Evolutionary conservation across 371 early-diverging fungal species (phyloP).

Genomic region (Capillidium heterosporum): DNA sequence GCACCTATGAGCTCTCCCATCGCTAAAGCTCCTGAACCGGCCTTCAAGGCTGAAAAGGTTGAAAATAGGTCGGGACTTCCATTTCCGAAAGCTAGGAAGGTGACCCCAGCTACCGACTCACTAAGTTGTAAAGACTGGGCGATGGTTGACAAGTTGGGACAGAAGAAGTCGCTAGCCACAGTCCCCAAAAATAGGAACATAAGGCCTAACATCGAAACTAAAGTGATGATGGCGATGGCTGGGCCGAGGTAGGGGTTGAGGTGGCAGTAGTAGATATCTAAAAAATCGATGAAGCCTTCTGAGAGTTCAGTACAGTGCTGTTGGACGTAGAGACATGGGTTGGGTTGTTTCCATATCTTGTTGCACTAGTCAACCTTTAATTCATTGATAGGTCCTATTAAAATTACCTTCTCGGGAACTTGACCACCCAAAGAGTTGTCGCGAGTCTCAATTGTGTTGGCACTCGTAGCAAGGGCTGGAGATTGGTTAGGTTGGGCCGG

Average conservation of each 20-base stretch:
- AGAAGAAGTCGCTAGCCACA: slow-evolving; percentile 55
- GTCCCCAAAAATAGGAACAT: slow-evolving; percentile 46
- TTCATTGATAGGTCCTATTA: neutral
- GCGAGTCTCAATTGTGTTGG: no score
- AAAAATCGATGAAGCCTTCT: slow-evolving; percentile 36
- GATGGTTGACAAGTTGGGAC: slow-evolving; percentile 46
- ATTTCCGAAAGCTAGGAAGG: slow-evolving; percentile 69
- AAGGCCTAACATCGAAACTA: slow-evolving; percentile 20
- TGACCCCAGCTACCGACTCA: slow-evolving; percentile 56
- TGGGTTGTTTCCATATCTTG: slow-evolving; percentile 24
- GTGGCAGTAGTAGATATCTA: slow-evolving; percentile 37
- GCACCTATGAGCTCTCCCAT: slow-evolving; percentile 67
- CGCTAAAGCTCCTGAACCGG: slow-evolving; percentile 52
- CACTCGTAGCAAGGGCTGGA: no score
- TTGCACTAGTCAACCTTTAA: slow-evolving; percentile 22
- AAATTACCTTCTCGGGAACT: no score
- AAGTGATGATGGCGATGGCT: neutral
- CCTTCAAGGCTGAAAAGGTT: slow-evolving; percentile 56
- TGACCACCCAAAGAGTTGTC: no score
- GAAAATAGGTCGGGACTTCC: slow-evolving; percentile 72
- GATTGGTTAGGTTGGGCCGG: no score
- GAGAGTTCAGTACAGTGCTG: slow-evolving; percentile 27
- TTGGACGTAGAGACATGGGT: slow-evolving; percentile 30
- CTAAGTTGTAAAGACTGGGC: slow-evolving; percentile 35
- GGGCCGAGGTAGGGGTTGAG: slow-evolving; percentile 11